Evolutionary conservation across 2,329 filamentous ascomycete species (phyloP).

Genomic region (Ustulina deusta): DNA sequence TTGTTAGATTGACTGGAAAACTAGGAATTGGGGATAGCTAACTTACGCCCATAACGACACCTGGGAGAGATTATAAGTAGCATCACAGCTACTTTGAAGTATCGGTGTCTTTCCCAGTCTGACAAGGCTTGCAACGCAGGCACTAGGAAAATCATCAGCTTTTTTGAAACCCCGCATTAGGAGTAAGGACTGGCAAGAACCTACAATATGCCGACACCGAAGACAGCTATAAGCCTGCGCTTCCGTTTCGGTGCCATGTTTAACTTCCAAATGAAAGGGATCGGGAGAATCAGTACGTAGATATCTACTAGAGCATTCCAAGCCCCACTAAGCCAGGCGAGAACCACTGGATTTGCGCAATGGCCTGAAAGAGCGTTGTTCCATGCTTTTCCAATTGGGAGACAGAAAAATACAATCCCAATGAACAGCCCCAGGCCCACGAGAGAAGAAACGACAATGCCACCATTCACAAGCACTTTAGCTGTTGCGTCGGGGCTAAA

Average conservation of each 20-base stretch:
- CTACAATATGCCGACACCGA: background rate
- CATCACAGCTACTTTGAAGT: background rate
- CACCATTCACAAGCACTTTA: background rate
- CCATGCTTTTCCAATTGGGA: background rate
- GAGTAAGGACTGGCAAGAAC: background rate
- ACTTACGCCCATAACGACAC: background rate
- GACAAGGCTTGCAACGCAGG: background rate
- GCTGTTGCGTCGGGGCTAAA: background rate
- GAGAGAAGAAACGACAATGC: background rate
- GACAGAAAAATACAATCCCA: background rate
- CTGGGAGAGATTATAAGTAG: background rate
- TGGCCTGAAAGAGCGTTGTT: too few species aligned
- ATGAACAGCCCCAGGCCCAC: background rate
- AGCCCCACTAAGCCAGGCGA: background rate
- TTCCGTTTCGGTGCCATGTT: background rate
- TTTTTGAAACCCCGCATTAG: background rate
- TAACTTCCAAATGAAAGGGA: background rate
- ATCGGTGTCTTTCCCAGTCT: background rate
- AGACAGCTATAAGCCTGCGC: background rate
- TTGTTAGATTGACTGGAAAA: background rate
- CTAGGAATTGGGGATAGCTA: background rate
- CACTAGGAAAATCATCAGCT: background rate
- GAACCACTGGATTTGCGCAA: too few species aligned
- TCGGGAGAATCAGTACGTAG: background rate
- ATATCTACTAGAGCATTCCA: background rate